Percentiles rank a stretch among this genome's conserved stretches.
These are phyloP conservation scores for Xylaria sp. DNA, from an alignment of 2,329 filamentous ascomycete species.

Conservation along the genomic window DNA sequence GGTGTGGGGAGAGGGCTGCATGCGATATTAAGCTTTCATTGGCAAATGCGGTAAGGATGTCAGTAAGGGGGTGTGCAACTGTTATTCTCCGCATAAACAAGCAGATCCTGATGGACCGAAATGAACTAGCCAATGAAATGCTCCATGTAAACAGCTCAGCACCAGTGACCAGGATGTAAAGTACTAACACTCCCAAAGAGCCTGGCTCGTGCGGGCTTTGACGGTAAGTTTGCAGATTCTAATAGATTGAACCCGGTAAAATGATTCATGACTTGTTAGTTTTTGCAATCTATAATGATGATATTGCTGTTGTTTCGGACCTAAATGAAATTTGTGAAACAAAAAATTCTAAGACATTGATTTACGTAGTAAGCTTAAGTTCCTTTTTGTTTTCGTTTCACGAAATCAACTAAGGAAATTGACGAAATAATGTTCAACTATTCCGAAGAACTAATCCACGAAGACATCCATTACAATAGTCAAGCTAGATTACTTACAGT, in stretches of 20 bases:
- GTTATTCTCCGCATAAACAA: conserved; percentile 42
- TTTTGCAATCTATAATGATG: neutral
- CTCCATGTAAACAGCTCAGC: conserved; percentile 4
- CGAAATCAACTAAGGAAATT: neutral
- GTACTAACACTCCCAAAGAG: conserved; percentile 22
- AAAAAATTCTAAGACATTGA: conserved; percentile 25
- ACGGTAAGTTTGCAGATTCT: neutral
- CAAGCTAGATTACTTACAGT: neutral
- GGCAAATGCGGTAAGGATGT: conserved; percentile 21
- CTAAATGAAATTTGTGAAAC: conserved; percentile 1
- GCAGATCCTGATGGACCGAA: conserved; percentile 38
- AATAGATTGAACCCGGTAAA: neutral
- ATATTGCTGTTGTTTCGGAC: neutral
- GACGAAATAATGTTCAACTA: neutral
- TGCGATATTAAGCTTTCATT: conserved; percentile 34
- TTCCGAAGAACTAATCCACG: neutral
- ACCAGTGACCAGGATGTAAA: conserved; percentile 33
- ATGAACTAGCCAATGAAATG: conserved; percentile 29
- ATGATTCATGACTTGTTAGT: conserved; percentile 1
- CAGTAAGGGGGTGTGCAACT: conserved; percentile 23
- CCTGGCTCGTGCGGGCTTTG: conserved; percentile 2
- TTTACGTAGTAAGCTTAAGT: neutral
- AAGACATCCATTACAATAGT: neutral
- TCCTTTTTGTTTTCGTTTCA: neutral
- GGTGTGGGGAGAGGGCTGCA: conserved; percentile 24